These are phyloP conservation scores for Pezicula radicicola DNA, from an alignment of 2,329 filamentous ascomycete species.

Conservation along the genomic window DNA sequence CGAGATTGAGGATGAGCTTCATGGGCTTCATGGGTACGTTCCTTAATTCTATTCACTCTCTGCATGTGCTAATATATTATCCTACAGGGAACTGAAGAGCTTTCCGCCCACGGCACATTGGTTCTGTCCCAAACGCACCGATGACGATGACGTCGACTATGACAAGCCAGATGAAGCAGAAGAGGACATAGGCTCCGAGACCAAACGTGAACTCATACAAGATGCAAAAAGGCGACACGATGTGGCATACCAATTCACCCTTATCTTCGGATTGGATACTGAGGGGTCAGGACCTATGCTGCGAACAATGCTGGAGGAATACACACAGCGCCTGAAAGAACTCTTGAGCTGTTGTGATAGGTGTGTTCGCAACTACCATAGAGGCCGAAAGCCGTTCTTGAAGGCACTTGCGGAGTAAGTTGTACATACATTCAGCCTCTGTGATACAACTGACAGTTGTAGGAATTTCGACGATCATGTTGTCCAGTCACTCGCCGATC, in stretches of 20 bases:
- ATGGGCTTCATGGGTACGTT: conserved; percentile 24
- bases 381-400: conserved; percentile 60
- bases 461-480: conserved; percentile 43
- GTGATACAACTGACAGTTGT: conserved; percentile 7
- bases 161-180: conserved; percentile 48
- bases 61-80: conserved; percentile 6
- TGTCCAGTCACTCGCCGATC: conserved; percentile 48
- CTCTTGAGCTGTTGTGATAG: conserved; percentile 63
- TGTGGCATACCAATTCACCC: conserved; percentile 63
- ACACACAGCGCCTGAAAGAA: conserved; percentile 53
- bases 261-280: conserved; percentile 65
- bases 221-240: conserved; percentile 55
- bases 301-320: conserved; percentile 54
- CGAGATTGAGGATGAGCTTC: conserved; percentile 29
- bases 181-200: conserved; percentile 43
- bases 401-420: conserved; percentile 59
- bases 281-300: conserved; percentile 44
- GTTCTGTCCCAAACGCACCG: conserved; percentile 62
- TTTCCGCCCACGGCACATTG: conserved; percentile 50
- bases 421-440: background rate
- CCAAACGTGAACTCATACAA: conserved; percentile 51
- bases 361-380: conserved; percentile 74
- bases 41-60: background rate
- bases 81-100: conserved; percentile 23
- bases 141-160: conserved; percentile 64